phyloP scores from a whole-genome alignment of 768 basidiomycete species.

The Leccinum subtestaceum region DNA sequence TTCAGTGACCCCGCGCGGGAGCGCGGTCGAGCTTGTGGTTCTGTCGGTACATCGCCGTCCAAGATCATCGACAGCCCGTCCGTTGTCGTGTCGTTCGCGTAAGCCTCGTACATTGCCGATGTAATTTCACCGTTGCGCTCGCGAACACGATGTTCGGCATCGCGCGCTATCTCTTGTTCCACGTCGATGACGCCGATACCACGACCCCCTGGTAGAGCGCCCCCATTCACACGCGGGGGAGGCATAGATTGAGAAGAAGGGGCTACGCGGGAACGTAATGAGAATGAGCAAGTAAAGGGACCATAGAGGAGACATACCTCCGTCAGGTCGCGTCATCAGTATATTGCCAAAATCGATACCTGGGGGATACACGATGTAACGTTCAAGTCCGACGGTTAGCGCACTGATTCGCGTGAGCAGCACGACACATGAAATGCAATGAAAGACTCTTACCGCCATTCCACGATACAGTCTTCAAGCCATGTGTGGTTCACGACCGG shows the following conservation, averaged over 20 bases:
- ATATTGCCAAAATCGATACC: conserved; percentile 61
- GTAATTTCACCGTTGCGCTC: background rate
- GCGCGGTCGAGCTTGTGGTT: background rate
- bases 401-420: conserved; percentile 27
- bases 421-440: background rate
- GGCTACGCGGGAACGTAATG: background rate
- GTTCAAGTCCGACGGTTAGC: conserved; percentile 59
- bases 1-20: conserved; percentile 10
- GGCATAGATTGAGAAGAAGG: conserved; percentile 8
- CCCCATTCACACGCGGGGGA: conserved; percentile 8
- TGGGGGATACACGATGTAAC: conserved; percentile 67
- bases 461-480: conserved; percentile 86
- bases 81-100: background rate
- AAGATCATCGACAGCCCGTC: conserved; percentile 2
- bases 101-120: background rate
- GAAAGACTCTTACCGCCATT: conserved; percentile 52
- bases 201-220: conserved; percentile 32
- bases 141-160: conserved; percentile 13
- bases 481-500: conserved; percentile 87
- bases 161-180: conserved; percentile 21
- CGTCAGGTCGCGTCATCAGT: conserved; percentile 26
- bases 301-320: conserved; percentile 9
- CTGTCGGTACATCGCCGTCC: background rate
- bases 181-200: conserved; percentile 25
- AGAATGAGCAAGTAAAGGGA: background rate